These are phyloP conservation scores for Acer negundo DNA, from an alignment of 345 rosid genomes.

Conservation along the genomic window DNA sequence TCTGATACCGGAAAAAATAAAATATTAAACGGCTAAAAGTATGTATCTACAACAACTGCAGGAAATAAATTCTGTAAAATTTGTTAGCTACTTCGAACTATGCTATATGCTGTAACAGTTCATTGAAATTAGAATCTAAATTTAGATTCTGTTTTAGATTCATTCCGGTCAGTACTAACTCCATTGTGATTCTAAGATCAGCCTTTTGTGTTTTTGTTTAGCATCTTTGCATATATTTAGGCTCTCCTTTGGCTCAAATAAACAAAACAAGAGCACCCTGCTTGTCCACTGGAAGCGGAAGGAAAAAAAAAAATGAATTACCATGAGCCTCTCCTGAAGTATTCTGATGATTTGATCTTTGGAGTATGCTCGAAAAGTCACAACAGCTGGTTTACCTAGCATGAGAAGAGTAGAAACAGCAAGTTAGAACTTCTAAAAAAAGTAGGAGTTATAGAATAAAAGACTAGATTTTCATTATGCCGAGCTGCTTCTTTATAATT, in stretches of 20 bases:
- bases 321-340: slow-evolving; percentile 82
- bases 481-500: not conserved
- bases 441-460: not conserved
- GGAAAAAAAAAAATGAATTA: slow-evolving; percentile 28
- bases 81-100: not conserved
- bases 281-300: not conserved
- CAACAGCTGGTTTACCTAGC: slow-evolving; percentile 79
- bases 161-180: not conserved
- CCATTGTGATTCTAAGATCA: not conserved
- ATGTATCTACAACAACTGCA: not conserved
- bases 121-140: no score
- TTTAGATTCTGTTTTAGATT: not conserved
- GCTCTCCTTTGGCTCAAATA: not conserved
- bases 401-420: slow-evolving; percentile 8
- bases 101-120: not conserved
- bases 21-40: not conserved
- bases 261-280: not conserved
- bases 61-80: not conserved
- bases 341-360: slow-evolving; percentile 73
- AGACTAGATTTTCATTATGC: not conserved
- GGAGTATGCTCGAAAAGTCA: slow-evolving; percentile 80
- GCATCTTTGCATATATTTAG: not conserved
- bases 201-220: not conserved
- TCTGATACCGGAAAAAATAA: not conserved
- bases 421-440: slow-evolving; percentile 13